Evolutionary conservation across 176 grass and related monocot species (phyloP).

Genomic region (Oryza glaberrima): DNA sequence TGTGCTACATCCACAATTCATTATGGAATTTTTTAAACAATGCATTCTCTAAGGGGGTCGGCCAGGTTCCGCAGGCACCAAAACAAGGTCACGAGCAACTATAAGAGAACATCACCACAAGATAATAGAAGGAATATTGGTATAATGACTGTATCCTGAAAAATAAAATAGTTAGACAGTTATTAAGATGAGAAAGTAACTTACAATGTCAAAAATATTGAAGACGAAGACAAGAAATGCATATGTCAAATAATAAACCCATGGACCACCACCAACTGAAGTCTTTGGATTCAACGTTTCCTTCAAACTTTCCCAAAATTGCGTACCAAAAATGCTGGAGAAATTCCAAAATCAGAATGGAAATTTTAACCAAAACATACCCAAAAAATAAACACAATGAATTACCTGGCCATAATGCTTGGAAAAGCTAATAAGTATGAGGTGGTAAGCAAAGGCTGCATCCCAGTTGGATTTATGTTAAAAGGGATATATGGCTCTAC

Average conservation of each 20-base stretch:
- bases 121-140: constrained; percentile 4
- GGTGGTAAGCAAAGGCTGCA: constrained; percentile 92
- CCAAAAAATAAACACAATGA: background rate
- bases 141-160: background rate
- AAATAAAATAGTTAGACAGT: constrained; percentile 2
- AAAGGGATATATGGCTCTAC: constrained; percentile 98
- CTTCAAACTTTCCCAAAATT: constrained; percentile 79
- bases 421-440: constrained; percentile 92
- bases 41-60: too few relatives aligned
- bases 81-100: constrained; percentile 3
- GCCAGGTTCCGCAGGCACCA: background rate
- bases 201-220: constrained; percentile 99
- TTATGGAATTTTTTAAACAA: background rate
- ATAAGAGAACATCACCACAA: background rate
- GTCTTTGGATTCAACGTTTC: constrained; percentile 80
- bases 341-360: constrained; percentile 50
- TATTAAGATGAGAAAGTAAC: constrained; percentile 44
- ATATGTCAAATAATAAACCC: constrained; percentile 89
- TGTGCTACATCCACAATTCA: background rate
- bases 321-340: constrained; percentile 77
- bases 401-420: constrained; percentile 90
- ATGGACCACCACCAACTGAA: constrained; percentile 67
- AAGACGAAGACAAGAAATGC: constrained; percentile 85
- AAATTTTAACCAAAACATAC: constrained; percentile 2
- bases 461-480: constrained; percentile 96